Percentiles rank a stretch among this genome's conserved stretches.
Evolutionary conservation across 441 rosid genomes (phyloP).

Genomic region (Euphorbia corollata): DNA sequence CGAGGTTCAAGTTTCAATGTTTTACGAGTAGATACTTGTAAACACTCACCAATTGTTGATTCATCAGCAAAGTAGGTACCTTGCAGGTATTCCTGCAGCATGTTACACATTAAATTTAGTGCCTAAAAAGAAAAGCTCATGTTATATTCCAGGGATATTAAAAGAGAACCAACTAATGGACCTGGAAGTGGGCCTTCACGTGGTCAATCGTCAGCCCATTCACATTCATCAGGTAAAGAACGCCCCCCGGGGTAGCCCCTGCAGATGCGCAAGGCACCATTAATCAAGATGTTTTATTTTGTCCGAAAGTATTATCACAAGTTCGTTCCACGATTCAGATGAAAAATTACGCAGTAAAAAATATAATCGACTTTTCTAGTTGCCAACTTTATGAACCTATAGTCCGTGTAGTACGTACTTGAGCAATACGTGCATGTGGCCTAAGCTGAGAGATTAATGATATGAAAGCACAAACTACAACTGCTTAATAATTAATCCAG

Average conservation of each 20-base stretch:
- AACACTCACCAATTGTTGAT: background rate
- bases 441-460: too few species aligned
- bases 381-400: too few species aligned
- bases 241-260: constrained; percentile 35
- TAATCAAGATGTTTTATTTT: too few species aligned
- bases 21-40: background rate
- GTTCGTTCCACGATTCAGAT: too few species aligned
- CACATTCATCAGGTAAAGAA: constrained; percentile 24
- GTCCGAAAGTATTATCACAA: too few species aligned
- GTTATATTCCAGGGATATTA: background rate
- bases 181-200: constrained; percentile 44
- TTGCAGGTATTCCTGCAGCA: constrained; percentile 1
- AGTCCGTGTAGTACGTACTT: too few species aligned
- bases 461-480: too few species aligned
- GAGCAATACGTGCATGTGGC: too few species aligned
- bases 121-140: background rate
- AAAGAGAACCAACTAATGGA: constrained; percentile 9
- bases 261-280: constrained; percentile 15
- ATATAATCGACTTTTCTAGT: too few species aligned
- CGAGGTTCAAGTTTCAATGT: background rate
- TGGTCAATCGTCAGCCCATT: constrained; percentile 26
- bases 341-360: too few species aligned
- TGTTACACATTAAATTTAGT: background rate
- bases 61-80: background rate
- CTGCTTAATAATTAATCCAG: too few species aligned